Evolutionary conservation across 2,329 filamentous ascomycete genomes (phyloP).

Genomic region (Talaromyces pinophilus): DNA sequence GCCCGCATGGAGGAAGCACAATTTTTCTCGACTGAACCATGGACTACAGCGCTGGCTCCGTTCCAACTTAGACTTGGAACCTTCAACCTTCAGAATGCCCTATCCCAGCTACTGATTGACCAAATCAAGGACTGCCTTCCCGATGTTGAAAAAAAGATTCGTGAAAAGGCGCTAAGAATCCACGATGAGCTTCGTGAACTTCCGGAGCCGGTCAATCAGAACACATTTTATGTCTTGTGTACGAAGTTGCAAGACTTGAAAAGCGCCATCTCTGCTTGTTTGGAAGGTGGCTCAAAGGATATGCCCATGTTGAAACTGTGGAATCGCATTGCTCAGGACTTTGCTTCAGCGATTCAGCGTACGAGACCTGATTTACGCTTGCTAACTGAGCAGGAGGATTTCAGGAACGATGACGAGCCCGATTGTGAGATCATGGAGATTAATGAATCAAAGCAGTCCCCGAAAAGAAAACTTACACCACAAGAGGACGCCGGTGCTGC

Average conservation of each 20-base stretch:
- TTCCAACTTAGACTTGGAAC: conserved; percentile 56
- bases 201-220: conserved; percentile 65
- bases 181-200: conserved; percentile 58
- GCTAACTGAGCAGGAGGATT: conserved; percentile 29
- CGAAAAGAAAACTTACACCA: conserved; percentile 5
- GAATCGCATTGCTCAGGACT: conserved; percentile 51
- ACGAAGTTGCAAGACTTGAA: conserved; percentile 62
- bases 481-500: not conserved
- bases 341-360: conserved; percentile 52
- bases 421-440: conserved; percentile 32
- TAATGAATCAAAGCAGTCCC: not conserved
- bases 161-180: conserved; percentile 53
- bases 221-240: conserved; percentile 67
- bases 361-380: conserved; percentile 44
- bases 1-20: conserved; percentile 53
- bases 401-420: conserved; percentile 26
- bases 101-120: conserved; percentile 53
- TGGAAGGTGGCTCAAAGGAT: conserved; percentile 52
- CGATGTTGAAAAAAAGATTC: conserved; percentile 43
- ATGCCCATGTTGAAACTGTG: conserved; percentile 49
- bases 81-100: conserved; percentile 48
- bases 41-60: conserved; percentile 44
- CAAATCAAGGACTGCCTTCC: conserved; percentile 48
- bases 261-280: conserved; percentile 53
- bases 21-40: conserved; percentile 55